phyloP scores from a whole-genome alignment of 1,284 basidiomycete species.

The Ceratorhiza oryzae-sativae region DNA sequence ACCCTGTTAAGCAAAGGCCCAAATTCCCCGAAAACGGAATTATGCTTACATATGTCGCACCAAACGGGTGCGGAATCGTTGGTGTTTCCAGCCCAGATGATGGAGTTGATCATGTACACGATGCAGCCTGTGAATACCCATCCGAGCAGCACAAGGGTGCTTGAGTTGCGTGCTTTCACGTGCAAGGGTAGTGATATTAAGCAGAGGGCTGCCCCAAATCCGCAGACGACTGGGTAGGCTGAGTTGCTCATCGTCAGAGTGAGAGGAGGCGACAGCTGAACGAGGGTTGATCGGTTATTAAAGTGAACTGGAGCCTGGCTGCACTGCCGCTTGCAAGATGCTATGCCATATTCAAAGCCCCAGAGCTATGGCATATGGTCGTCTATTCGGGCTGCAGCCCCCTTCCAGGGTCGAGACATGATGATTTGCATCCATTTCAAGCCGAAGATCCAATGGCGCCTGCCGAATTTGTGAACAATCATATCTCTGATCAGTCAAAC shows the following conservation, averaged over 20 bases:
- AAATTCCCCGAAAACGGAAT: neutral
- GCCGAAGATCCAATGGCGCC: no score
- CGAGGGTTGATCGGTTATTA: no score
- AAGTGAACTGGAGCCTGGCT: no score
- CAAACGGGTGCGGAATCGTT: neutral
- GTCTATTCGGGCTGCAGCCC: no score
- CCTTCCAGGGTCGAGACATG: no score
- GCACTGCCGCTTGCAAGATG: no score
- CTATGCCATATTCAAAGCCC: no score
- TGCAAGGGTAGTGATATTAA: neutral
- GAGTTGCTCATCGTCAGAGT: neutral
- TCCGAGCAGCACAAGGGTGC: neutral
- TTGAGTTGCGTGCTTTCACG: neutral
- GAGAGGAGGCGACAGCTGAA: neutral
- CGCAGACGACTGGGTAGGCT: neutral
- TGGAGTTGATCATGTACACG: neutral
- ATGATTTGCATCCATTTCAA: no score
- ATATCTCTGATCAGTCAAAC: no score
- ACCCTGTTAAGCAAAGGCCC: conserved; percentile 23
- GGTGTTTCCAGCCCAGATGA: neutral
- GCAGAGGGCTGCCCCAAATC: neutral
- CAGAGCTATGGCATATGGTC: no score
- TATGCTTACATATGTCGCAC: neutral
- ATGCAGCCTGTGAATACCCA: neutral
- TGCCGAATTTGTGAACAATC: no score